These are phyloP conservation scores for Yamadazyma songkhlaensis DNA, from an alignment of 1,139 yeast genomes.

Conservation along the genomic window DNA sequence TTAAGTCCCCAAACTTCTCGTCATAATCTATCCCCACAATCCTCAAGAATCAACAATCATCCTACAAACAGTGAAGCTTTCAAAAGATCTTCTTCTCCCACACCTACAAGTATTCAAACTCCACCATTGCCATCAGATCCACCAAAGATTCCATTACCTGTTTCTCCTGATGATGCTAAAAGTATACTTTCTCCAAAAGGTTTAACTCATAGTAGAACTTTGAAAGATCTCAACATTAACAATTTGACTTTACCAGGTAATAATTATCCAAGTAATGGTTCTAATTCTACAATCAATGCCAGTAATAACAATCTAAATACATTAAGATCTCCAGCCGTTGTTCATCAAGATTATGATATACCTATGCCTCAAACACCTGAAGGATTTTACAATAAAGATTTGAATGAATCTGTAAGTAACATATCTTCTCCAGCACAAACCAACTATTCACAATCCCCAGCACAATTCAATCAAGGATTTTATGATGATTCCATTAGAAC, in stretches of 20 bases:
- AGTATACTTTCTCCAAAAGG: conserved; percentile 10
- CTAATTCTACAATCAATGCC: background rate
- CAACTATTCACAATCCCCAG: conserved; percentile 13
- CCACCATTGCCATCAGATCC: conserved; percentile 10
- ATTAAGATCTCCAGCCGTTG: conserved; percentile 18
- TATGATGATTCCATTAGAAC: conserved; percentile 10
- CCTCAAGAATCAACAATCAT: background rate
- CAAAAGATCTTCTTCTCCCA: background rate
- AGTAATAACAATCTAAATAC: background rate
- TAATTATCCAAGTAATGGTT: background rate
- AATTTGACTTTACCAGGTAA: conserved; percentile 9
- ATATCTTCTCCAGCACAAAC: conserved; percentile 16
- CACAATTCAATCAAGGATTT: conserved; percentile 9
- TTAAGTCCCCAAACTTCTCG: conserved; percentile 8
- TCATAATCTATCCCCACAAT: conserved; percentile 4
- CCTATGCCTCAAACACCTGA: conserved; percentile 19
- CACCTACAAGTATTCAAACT: background rate
- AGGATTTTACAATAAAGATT: conserved; percentile 10
- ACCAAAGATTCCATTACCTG: conserved; percentile 13
- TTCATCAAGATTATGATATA: conserved; percentile 1
- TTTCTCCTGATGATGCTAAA: conserved; percentile 11
- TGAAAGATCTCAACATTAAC: conserved; percentile 13
- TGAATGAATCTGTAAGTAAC: conserved; percentile 10
- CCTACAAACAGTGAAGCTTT: background rate
- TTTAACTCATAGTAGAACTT: conserved; percentile 13